A percentile compares a stretch with the other conserved stretches of the same genome.
Conservation (phyloP, 2,329 filamentous ascomycete species). For the Knoxdaviesia capensis region DNA sequence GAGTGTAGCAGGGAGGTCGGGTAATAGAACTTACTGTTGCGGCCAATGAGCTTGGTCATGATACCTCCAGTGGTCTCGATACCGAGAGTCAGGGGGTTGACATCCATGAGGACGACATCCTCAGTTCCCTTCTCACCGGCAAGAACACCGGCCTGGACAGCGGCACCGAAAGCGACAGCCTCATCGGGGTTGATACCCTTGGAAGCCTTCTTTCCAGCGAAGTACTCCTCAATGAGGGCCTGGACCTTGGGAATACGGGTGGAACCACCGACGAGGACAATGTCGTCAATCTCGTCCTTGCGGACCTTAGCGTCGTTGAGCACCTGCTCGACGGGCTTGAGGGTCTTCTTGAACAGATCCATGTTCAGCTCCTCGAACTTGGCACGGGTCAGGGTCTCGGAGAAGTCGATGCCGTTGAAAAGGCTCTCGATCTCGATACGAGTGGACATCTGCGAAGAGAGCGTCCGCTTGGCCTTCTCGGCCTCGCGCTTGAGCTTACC, state of each 20-base stretch:
- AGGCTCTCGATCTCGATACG: slow-evolving; percentile 95
- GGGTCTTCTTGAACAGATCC: slow-evolving; percentile 97
- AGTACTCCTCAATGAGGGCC: slow-evolving; percentile 86
- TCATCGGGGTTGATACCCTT: slow-evolving; percentile 99
- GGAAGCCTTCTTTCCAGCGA: slow-evolving; percentile 85
- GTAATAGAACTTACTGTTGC: slow-evolving; percentile 37
- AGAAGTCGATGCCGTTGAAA: slow-evolving; percentile 94
- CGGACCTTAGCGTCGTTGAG: slow-evolving; percentile 95
- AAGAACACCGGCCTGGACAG: slow-evolving; percentile 90
- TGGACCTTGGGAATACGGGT: slow-evolving; percentile 99
- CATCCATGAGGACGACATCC: slow-evolving; percentile 85
- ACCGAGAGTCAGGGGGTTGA: slow-evolving; percentile 89
- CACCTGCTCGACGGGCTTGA: slow-evolving; percentile 97
- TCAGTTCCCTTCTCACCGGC: slow-evolving; percentile 67
- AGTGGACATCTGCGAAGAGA: slow-evolving; percentile 84
- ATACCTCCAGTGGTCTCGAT: slow-evolving; percentile 95
- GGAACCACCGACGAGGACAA: slow-evolving; percentile 94
- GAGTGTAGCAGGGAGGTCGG: not conserved
- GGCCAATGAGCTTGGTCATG: slow-evolving; percentile 91
- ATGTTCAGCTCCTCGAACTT: slow-evolving; percentile 99
- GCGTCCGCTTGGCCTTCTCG: slow-evolving; percentile 97
- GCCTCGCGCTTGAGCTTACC: slow-evolving; percentile 98
- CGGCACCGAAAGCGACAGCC: slow-evolving; percentile 93
- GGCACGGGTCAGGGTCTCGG: slow-evolving; percentile 90
- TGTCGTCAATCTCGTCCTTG: slow-evolving; percentile 89